Evolutionary conservation across 2,329 filamentous ascomycete genomes (phyloP), one percentile per base, ranked within the genome.

Genomic region (Colletotrichum musicola): DNA sequence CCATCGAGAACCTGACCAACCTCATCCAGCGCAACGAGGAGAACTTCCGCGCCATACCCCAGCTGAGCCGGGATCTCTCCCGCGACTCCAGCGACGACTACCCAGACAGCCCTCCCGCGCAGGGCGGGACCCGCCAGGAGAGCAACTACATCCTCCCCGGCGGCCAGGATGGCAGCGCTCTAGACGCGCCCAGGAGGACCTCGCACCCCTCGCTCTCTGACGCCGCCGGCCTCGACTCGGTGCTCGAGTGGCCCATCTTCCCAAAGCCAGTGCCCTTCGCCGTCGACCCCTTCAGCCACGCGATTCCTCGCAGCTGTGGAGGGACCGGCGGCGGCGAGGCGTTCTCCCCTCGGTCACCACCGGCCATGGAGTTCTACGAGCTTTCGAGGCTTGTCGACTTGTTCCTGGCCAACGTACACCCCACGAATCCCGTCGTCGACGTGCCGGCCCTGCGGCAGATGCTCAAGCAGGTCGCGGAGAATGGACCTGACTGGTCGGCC

Each of bases 401-500:
- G 16, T 70, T 64, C 38, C 38, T 70, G 27, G 59, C 59, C 7
- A 68, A 64, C 20, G 64, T 70, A 7, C 54, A 68, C 46, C 54
- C 55, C 50, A 68, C 60, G 64, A 70, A 70, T n/a, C 68, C 68
- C 14, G 38, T 70, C 13, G 38, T 70, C 9, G 64, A 68, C 22
- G 30, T 22, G 13, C 22, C 44, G 7, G 42, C 56, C 16, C 54
- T 70, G n/a, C 68, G 64, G 18, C 64, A 68, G 35, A 64, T 62
- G 58, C 14, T 70, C 35, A 68, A 68, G 46, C 64, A 71, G 4
- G 69, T 71, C 2, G 69, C 69, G 10, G 69, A 71, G 42, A 71
- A 71, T 47, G 69, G 69, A 4, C 69, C 69, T 9, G 69, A 71
- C 69, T 71, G 69, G 69, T 69, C 69, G 6, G 55, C 62, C 4